phyloP scores from a whole-genome alignment of 169 alveolate species.

The Plasmodium fragile region DNA sequence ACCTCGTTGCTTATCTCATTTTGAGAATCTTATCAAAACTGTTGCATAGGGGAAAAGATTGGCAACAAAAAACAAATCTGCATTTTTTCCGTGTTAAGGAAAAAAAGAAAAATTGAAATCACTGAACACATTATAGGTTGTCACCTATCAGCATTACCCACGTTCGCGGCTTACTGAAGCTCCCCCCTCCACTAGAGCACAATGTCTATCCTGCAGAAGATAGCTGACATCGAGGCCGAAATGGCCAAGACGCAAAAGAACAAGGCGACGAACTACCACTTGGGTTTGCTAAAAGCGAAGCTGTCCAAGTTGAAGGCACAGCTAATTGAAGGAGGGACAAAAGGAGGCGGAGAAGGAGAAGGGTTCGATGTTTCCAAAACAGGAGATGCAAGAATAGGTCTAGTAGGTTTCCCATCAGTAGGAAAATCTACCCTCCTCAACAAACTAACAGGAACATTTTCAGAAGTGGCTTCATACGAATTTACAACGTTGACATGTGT shows the following conservation, averaged over 20 bases:
- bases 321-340: conserved; percentile 89
- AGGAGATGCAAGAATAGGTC: conserved; percentile 99
- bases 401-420: conserved; percentile 99
- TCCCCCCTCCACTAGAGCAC: not conserved
- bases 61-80: not conserved
- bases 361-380: conserved; percentile 89
- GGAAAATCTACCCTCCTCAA: conserved; percentile 98
- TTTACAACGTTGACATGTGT: conserved; percentile 99
- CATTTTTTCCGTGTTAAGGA: not conserved
- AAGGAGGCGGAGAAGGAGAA: conserved; percentile 89
- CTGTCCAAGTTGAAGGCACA: conserved; percentile 96
- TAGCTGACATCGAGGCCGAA: conserved; percentile 98
- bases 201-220: conserved; percentile 93
- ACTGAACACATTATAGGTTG: not conserved
- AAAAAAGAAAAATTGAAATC: not conserved
- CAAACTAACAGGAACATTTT: conserved; percentile 96
- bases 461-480: conserved; percentile 99
- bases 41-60: not conserved
- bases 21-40: not conserved
- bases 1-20: not conserved
- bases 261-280: conserved; percentile 97
- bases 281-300: conserved; percentile 98
- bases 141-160: not conserved
- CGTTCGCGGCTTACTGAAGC: not conserved
- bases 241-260: conserved; percentile 99